These are phyloP conservation scores for Helenozyma rhizophorensis DNA, from an alignment of 805 yeast genomes.

Conservation along the genomic window DNA sequence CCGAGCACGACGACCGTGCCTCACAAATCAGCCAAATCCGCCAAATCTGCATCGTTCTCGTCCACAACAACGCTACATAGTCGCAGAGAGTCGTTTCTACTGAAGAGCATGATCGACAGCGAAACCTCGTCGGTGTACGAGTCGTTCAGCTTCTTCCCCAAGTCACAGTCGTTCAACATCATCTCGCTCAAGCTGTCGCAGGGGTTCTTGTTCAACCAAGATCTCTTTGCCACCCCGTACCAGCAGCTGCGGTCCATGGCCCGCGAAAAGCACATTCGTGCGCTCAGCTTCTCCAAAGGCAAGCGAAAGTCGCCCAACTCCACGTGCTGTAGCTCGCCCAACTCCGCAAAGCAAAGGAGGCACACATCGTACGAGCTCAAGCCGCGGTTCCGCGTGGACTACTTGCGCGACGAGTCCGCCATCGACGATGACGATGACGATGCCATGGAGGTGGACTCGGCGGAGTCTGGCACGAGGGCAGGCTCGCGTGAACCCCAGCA, in stretches of 20 bases:
- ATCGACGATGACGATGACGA: constrained; percentile 10
- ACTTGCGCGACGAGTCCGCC: constrained; percentile 6
- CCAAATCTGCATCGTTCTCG: too few species aligned
- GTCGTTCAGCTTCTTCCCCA: constrained; percentile 28
- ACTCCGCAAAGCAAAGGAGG: constrained; percentile 18
- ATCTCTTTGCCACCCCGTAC: constrained; percentile 65
- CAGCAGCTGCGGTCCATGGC: constrained; percentile 48
- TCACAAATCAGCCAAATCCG: too few species aligned
- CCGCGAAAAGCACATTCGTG: constrained; percentile 26
- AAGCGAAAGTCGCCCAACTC: constrained; percentile 1
- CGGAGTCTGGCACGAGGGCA: too few species aligned
- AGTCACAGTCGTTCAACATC: constrained; percentile 24
- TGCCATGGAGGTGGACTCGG: constrained; percentile 3
- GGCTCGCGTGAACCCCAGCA: too few species aligned
- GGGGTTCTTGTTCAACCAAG: constrained; percentile 76
- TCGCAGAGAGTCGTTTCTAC: constrained; percentile 55
- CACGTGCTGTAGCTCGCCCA: constrained; percentile 1
- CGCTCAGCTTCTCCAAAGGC: constrained; percentile 15
- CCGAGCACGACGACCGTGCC: too few species aligned
- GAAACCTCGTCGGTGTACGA: constrained; percentile 56
- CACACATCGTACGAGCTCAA: constrained; percentile 26
- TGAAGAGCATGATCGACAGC: constrained; percentile 51
- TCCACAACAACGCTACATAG: too few species aligned
- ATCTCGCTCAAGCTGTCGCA: constrained; percentile 58
- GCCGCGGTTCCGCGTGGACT: constrained; percentile 15